phyloP scores from a whole-genome alignment of 2,329 filamentous ascomycete species.

The Penicillium janthinellum region DNA sequence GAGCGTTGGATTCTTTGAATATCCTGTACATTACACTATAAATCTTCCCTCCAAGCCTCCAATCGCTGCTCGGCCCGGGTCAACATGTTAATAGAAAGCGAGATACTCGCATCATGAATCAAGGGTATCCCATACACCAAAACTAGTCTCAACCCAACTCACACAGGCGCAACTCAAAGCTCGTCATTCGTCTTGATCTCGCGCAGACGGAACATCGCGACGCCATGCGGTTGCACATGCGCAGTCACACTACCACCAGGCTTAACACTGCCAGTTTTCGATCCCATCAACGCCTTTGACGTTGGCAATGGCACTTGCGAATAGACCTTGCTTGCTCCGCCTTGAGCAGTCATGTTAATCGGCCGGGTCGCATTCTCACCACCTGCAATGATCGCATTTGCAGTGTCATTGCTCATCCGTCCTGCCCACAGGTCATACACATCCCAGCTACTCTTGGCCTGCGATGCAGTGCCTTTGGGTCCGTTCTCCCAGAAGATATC shows the following conservation, averaged over 20 bases:
- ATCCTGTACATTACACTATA: slow-evolving; percentile 14
- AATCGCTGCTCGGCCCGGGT: slow-evolving; percentile 1
- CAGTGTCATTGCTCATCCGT: slow-evolving; percentile 53
- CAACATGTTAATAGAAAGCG: background rate
- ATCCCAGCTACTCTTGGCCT: slow-evolving; percentile 52
- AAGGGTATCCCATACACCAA: background rate
- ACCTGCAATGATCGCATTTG: slow-evolving; percentile 48
- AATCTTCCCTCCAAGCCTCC: slow-evolving; percentile 14
- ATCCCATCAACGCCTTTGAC: slow-evolving; percentile 47
- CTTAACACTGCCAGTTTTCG: slow-evolving; percentile 47
- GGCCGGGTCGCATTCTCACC: slow-evolving; percentile 33
- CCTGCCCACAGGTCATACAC: slow-evolving; percentile 59
- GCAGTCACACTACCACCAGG: slow-evolving; percentile 49
- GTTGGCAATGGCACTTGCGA: slow-evolving; percentile 43
- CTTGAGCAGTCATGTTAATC: slow-evolving; percentile 53
- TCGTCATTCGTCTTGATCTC: slow-evolving; percentile 48
- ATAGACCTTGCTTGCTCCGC: slow-evolving; percentile 52
- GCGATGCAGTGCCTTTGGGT: slow-evolving; percentile 44
- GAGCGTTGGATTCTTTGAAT: background rate
- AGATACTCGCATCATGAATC: background rate
- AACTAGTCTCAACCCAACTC: no score
- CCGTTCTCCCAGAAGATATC: slow-evolving; percentile 57
- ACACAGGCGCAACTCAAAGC: slow-evolving; percentile 32
- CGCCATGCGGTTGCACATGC: slow-evolving; percentile 51
- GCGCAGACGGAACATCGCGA: slow-evolving; percentile 54